Base-by-base conservation (phyloP, 1,284 basidiomycete species). In the Cutaneotrichosporon arboriforme region DNA sequence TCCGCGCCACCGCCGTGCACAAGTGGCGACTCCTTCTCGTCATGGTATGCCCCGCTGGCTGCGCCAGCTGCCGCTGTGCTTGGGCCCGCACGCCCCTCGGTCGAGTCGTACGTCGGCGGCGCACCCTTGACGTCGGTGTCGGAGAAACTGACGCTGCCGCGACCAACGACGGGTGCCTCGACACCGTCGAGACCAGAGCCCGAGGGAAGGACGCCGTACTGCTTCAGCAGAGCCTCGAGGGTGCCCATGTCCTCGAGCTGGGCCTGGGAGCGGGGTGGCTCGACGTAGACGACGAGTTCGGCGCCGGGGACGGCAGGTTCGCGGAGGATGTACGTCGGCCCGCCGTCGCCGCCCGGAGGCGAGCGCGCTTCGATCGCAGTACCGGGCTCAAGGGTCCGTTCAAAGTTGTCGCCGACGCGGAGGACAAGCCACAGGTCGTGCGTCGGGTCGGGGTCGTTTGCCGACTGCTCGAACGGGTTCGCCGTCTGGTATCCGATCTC, bases 191-290 rank as follows among this genome's bases (percentile, higher is more conserved):
- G 52, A 14, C 62, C 72, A 15, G 65, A 62, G 33, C 67, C 64
- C 4, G 55, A 54, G 8, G 51, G 58, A 5, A 79, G 59, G 12
- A 63, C 67, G 10, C 80, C 81, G 65, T 89, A 89, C 64, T 88
- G 85, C 14, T 79, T 69, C 5, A 89, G 66, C 42, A 89, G 78
- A 20, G 81, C 79, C 63, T 88, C 85, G 54, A 89, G 83, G 0
- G 83, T 83, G 51, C 85, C 83, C 35, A 85, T 59, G 62, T 86
- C 84, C 58, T 86, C 83, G 37, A 76, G 46, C 15, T 79, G 73
- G 15, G 45, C 23, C 2, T 35, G 8, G 39, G 33, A 42, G 18
- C 44, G 50, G 3, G 57, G 57, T 14, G 53, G 34, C 18, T 37
- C 41, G 22, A 46, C 17, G 4, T 70, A 62, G 39, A 86, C 61